Percentiles rank a stretch among this genome's conserved stretches.
Conservation (phyloP, 2,329 filamentous ascomycete genomes). For the Trichoderma afroharzianum region DNA sequence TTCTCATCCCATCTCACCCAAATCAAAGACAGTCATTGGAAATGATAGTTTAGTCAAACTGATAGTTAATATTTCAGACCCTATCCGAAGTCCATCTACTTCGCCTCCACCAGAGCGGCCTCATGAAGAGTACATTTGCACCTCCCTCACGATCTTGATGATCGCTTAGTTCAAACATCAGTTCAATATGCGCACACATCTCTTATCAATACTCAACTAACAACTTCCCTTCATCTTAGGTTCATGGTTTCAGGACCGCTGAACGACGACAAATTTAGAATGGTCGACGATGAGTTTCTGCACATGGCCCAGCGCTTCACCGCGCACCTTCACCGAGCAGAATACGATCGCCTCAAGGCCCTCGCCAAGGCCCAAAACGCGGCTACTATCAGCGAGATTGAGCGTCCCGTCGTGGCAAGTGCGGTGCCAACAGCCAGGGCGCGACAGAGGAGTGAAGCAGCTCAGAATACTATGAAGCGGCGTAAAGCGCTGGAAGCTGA, state of each 20-base stretch:
- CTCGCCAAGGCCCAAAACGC: conserved; percentile 53
- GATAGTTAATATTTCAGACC: conserved; percentile 19
- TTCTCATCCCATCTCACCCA: not conserved
- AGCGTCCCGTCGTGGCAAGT: conserved; percentile 45
- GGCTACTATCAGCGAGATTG: conserved; percentile 47
- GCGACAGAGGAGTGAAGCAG: conserved; percentile 23
- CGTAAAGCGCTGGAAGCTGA: conserved; percentile 19
- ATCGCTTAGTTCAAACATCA: not conserved
- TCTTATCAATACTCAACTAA: not conserved
- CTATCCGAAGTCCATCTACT: conserved; percentile 42
- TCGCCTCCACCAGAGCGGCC: conserved; percentile 51
- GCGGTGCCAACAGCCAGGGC: conserved; percentile 29
- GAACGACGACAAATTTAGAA: conserved; percentile 70
- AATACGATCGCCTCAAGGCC: conserved; percentile 66
- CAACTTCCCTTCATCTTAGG: conserved; percentile 30
- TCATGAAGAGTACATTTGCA: conserved; percentile 44
- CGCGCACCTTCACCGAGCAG: conserved; percentile 70
- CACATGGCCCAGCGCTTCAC: conserved; percentile 67
- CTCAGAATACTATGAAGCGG: conserved; percentile 26
- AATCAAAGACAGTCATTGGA: not conserved
- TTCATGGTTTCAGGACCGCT: conserved; percentile 63
- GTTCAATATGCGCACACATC: not conserved
- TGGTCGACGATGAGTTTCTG: conserved; percentile 80
- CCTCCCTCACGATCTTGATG: not conserved
- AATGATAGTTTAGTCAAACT: not conserved